Evolutionary conservation across 768 basidiomycete species (phyloP).

Genomic region (Leccinum arenicola): DNA sequence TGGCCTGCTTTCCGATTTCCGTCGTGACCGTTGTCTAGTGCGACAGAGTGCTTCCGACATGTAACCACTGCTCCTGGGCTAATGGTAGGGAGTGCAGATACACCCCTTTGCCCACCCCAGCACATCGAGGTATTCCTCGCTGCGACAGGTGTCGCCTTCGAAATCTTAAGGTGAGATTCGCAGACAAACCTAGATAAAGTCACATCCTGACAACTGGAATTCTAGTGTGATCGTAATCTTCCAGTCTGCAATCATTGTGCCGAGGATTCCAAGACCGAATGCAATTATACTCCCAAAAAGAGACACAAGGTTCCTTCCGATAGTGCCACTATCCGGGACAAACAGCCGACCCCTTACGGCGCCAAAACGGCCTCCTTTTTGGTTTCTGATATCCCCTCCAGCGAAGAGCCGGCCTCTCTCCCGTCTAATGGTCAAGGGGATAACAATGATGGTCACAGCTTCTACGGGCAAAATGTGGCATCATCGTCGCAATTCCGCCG

Average conservation of each 20-base stretch:
- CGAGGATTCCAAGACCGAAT: conserved; percentile 50
- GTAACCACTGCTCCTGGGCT: conserved; percentile 70
- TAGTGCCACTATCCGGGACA: conserved; percentile 35
- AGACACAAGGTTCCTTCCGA: conserved; percentile 53
- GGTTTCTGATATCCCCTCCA: conserved; percentile 38
- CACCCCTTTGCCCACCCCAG: conserved; percentile 71
- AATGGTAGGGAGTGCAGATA: conserved; percentile 66
- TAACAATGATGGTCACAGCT: conserved; percentile 34
- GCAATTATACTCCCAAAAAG: conserved; percentile 75
- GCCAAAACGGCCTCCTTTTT: conserved; percentile 49
- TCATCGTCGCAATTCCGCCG: conserved; percentile 30
- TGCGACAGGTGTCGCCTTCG: conserved; percentile 67
- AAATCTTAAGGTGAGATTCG: conserved; percentile 58
- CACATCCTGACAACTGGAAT: conserved; percentile 2
- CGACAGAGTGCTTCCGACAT: conserved; percentile 65
- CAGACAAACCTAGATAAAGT: neutral
- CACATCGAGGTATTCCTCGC: conserved; percentile 70
- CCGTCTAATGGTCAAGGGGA: conserved; percentile 22
- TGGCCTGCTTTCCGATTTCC: conserved; percentile 1
- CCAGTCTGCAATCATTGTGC: conserved; percentile 69
- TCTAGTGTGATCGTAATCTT: conserved; percentile 68
- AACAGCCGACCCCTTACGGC: conserved; percentile 38
- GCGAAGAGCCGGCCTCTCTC: conserved; percentile 27
- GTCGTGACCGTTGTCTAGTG: conserved; percentile 42
- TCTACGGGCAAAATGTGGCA: conserved; percentile 48